phyloP scores from a whole-genome alignment of 768 basidiomycete genomes.

The Auriscalpium vulgare region DNA sequence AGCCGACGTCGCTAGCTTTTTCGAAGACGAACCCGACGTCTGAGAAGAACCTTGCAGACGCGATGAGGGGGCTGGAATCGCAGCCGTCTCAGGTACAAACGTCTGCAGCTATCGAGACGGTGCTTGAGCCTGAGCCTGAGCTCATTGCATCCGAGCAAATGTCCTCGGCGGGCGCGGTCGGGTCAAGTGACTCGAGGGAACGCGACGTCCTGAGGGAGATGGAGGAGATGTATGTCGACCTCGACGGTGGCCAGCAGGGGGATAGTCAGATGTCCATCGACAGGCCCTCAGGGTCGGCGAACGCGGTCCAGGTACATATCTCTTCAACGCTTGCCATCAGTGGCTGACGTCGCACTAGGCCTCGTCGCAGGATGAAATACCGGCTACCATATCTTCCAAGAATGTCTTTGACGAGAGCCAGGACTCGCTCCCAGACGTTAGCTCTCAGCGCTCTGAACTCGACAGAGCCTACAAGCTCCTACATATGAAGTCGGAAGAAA shows the following conservation, averaged over 20 bases:
- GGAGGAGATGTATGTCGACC: background rate
- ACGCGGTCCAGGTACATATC: background rate
- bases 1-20: background rate
- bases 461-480: conserved; percentile 9
- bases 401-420: conserved; percentile 3
- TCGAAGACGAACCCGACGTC: too few relatives aligned
- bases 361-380: conserved; percentile 7
- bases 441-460: conserved; percentile 3
- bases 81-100: background rate
- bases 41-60: background rate
- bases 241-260: background rate
- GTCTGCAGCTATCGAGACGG: background rate
- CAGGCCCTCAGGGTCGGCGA: background rate
- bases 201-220: background rate
- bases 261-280: background rate
- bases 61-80: background rate
- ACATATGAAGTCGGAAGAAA: conserved; percentile 12
- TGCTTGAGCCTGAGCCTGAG: background rate
- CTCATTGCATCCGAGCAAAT: background rate
- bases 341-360: background rate
- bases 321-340: too few relatives aligned
- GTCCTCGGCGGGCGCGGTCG: background rate
- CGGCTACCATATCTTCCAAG: conserved; percentile 2
- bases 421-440: background rate
- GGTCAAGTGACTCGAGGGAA: background rate